Conservation (phyloP, 352 stramenopile species). For the Pilasporangium apinafurcum region DNA sequence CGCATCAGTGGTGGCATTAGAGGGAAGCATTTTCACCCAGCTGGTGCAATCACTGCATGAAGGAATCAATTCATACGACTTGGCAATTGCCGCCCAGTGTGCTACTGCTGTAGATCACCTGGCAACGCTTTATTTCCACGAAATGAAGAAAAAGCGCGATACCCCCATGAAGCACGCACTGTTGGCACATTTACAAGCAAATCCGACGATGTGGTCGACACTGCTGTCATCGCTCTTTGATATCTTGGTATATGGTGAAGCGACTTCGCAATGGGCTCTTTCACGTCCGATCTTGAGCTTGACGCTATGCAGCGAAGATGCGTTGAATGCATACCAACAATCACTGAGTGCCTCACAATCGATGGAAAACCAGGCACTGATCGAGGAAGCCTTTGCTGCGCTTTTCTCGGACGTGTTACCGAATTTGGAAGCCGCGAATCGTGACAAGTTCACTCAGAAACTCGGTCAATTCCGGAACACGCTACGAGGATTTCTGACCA, state of each 20-base stretch:
- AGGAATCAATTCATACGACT: slow-evolving; percentile 87
- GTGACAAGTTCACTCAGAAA: slow-evolving; percentile 98
- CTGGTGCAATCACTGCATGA: slow-evolving; percentile 92
- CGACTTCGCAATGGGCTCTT: slow-evolving; percentile 97
- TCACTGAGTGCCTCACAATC: slow-evolving; percentile 92
- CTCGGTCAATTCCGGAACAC: slow-evolving; percentile 95
- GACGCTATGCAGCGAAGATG: slow-evolving; percentile 93
- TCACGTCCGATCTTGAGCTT: slow-evolving; percentile 97
- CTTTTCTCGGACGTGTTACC: slow-evolving; percentile 93
- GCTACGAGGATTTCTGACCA: slow-evolving; percentile 92
- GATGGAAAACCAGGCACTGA: slow-evolving; percentile 86
- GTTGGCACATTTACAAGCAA: slow-evolving; percentile 85
- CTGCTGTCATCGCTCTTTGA: slow-evolving; percentile 93
- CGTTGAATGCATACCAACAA: slow-evolving; percentile 93
- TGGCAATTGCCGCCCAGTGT: slow-evolving; percentile 92
- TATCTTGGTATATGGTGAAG: slow-evolving; percentile 95
- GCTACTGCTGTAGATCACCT: slow-evolving; percentile 95
- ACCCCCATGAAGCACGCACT: slow-evolving; percentile 92
- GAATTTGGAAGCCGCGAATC: slow-evolving; percentile 95
- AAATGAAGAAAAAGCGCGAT: slow-evolving; percentile 95
- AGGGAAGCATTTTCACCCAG: slow-evolving; percentile 93
- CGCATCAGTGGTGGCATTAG: slow-evolving; percentile 89
- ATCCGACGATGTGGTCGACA: slow-evolving; percentile 90
- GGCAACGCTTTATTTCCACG: slow-evolving; percentile 91
- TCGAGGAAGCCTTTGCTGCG: slow-evolving; percentile 96